phyloP scores from a whole-genome alignment of 1,284 basidiomycete genomes.

The Malassezia slooffiae region DNA sequence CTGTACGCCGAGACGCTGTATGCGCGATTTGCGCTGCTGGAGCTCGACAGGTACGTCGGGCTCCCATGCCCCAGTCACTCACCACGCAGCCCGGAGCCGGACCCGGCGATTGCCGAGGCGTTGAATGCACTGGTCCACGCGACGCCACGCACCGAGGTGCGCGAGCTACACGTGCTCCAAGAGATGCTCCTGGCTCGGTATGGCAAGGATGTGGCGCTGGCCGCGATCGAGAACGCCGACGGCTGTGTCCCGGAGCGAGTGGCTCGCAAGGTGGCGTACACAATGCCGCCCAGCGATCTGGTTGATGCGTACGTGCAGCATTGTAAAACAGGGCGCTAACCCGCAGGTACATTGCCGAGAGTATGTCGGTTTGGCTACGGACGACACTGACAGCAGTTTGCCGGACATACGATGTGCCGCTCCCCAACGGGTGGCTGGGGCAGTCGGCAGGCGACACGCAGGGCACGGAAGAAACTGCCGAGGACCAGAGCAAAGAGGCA shows the following conservation, averaged over 20 bases:
- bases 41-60: conserved; percentile 57
- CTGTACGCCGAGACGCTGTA: conserved; percentile 85
- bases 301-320: conserved; percentile 54
- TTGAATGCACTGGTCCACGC: conserved; percentile 72
- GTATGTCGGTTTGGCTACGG: not conserved
- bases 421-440: no score
- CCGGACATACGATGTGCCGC: conserved; percentile 31
- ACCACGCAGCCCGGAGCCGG: conserved; percentile 69
- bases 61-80: not conserved
- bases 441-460: conserved; percentile 16
- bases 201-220: conserved; percentile 67
- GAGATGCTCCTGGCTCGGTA: conserved; percentile 91
- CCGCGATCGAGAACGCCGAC: conserved; percentile 70
- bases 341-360: conserved; percentile 8
- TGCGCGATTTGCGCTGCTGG: conserved; percentile 79
- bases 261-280: conserved; percentile 59
- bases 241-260: conserved; percentile 69
- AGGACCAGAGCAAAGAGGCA: no score
- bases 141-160: conserved; percentile 61
- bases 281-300: conserved; percentile 61
- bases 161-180: conserved; percentile 77
- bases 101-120: conserved; percentile 65
- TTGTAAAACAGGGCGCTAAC: no score
- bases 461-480: conserved; percentile 5
- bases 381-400: conserved; percentile 23